Base-by-base conservation (phyloP, 352 stramenopile species). In the Globisporangium megalacanthum region DNA sequence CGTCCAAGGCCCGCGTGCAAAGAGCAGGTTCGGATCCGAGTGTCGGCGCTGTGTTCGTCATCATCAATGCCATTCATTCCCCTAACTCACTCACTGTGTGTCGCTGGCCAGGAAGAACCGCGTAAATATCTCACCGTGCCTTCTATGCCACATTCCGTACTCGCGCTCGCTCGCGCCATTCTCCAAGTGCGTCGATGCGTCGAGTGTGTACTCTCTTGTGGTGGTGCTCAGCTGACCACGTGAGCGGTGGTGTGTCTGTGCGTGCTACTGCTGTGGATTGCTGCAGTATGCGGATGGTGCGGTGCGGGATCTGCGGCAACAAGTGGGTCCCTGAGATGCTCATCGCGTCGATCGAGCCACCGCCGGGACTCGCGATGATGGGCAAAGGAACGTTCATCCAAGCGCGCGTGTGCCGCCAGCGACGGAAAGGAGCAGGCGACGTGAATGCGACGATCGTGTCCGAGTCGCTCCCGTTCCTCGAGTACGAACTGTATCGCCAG, bases 281-380 rank as follows among this genome's bases (percentile, higher is more conserved):
- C 20, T 59, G 42, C 49, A 94, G 82, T 56, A 98, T 99, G 95
- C 89, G 97, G 51, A 89, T 99, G 60, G 93, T 98, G 47, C 96
- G 95, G 22, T 99, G 97, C 64, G 77, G 96, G 8, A 73, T 97
- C 36, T 99, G 97, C 61, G 91, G 94, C 3, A 97, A 97, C 65
- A 99, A 99, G 62, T 99, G 96, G 96, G 97, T 99, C 15, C 96
- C 96, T 2, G 95, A 98, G 59, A 97, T 94, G 70, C 88, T 96
- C 52, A 87, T 97, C 19, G 79, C 95, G 45, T 96, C 92, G 6
- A 97, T 97, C 20, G 77, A 94, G 51, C 84, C 83, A 22, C 83
- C 84, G 35, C 69, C 73, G 35, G 80, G 89, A 49, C 66, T 97
- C 67, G 73, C 88, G 0, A 92, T 95, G 56, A 90, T 93, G 58